These are phyloP conservation scores for Acorus calamus DNA, from an alignment of 106 monocot genomes.

Conservation along the genomic window DNA sequence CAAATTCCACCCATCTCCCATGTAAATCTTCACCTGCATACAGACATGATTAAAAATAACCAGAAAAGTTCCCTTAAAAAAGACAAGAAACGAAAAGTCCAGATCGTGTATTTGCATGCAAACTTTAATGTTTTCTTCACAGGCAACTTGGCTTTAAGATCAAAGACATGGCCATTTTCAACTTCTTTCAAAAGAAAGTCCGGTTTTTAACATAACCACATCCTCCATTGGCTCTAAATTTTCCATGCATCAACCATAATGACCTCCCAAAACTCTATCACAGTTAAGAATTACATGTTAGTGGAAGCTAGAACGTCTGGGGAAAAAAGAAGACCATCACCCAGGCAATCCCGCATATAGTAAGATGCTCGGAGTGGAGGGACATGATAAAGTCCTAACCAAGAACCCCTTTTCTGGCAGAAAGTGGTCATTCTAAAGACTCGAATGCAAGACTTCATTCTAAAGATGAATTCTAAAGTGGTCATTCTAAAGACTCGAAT, in stretches of 20 bases:
- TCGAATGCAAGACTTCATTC: no score
- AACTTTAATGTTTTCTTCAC: slow-evolving; percentile 51
- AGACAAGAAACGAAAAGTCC: no score
- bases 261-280: slow-evolving; percentile 49
- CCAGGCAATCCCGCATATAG: no score
- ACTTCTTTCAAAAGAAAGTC: slow-evolving; percentile 33
- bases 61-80: not conserved
- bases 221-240: slow-evolving; percentile 48
- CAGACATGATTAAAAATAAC: not conserved
- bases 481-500: no score
- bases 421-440: no score
- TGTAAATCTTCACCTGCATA: slow-evolving; percentile 43
- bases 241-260: slow-evolving; percentile 63
- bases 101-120: no score
- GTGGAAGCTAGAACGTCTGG: no score
- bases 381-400: no score
- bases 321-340: no score
- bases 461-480: no score
- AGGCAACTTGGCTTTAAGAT: slow-evolving; percentile 43
- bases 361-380: no score
- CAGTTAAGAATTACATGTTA: not conserved
- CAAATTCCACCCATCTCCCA: slow-evolving; percentile 49
- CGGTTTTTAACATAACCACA: slow-evolving; percentile 55
- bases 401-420: no score
- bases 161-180: slow-evolving; percentile 29